These are phyloP conservation scores for Ilyonectria sp. DNA, from an alignment of 2,329 filamentous ascomycete genomes.

Conservation along the genomic window DNA sequence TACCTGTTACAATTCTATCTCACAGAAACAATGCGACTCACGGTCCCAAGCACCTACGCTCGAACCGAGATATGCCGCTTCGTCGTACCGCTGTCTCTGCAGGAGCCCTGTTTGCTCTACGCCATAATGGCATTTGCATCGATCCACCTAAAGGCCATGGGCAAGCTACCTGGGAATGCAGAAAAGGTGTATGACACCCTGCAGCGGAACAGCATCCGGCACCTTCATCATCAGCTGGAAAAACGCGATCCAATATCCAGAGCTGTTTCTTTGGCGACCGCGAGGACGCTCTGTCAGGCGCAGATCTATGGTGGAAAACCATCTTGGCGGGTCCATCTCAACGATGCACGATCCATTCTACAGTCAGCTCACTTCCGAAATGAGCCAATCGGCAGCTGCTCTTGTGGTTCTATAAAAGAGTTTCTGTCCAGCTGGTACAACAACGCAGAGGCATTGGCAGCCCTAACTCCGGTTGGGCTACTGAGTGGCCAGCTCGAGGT, in stretches of 20 bases:
- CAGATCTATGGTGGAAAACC: slow-evolving; percentile 36
- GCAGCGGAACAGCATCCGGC: slow-evolving; percentile 25
- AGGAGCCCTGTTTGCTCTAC: slow-evolving; percentile 34
- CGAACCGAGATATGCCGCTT: slow-evolving; percentile 36
- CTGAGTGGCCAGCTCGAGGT: background rate
- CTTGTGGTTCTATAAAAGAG: background rate
- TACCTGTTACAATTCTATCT: slow-evolving; percentile 37
- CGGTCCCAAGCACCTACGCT: slow-evolving; percentile 34
- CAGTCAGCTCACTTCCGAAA: background rate
- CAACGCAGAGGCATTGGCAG: slow-evolving; percentile 36
- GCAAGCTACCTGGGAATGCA: background rate
- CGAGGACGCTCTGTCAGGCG: slow-evolving; percentile 33
- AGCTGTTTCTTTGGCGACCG: slow-evolving; percentile 31
- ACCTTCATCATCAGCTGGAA: slow-evolving; percentile 19
- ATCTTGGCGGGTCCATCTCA: slow-evolving; percentile 33
- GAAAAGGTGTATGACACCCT: slow-evolving; percentile 25
- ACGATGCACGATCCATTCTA: slow-evolving; percentile 32
- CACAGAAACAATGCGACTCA: slow-evolving; percentile 36
- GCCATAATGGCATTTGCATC: slow-evolving; percentile 36
- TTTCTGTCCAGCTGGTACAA: slow-evolving; percentile 39
- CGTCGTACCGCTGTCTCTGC: slow-evolving; percentile 33
- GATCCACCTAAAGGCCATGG: slow-evolving; percentile 27
- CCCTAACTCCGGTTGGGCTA: slow-evolving; percentile 28
- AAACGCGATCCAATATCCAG: slow-evolving; percentile 11
- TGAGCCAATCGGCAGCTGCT: fast-evolving